Evolutionary conservation across 768 basidiomycete species (phyloP).

Genomic region (Auriculariales sp.): DNA sequence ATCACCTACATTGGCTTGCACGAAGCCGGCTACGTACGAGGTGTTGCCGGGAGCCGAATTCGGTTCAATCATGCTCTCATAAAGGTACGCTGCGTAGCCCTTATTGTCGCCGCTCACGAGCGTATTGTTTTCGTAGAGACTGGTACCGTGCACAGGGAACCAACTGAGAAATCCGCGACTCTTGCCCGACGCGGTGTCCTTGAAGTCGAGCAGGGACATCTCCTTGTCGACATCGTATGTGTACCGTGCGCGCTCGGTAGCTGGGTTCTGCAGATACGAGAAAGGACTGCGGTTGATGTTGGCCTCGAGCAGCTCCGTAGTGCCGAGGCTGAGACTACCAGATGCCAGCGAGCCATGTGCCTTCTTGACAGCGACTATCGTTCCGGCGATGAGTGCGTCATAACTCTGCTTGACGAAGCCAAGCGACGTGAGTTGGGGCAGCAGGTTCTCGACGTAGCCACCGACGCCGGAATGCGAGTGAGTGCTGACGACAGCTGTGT

Average conservation of each 20-base stretch:
- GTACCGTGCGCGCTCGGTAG: slow-evolving; percentile 50
- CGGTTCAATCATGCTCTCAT: slow-evolving; percentile 47
- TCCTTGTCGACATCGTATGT: slow-evolving; percentile 62
- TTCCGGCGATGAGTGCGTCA: slow-evolving; percentile 56
- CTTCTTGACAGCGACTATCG: slow-evolving; percentile 49
- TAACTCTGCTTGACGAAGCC: slow-evolving; percentile 63
- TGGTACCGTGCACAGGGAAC: slow-evolving; percentile 70
- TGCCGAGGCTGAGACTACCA: slow-evolving; percentile 49
- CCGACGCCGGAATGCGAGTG: slow-evolving; percentile 66
- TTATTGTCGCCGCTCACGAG: slow-evolving; percentile 74
- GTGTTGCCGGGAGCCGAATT: slow-evolving; percentile 49
- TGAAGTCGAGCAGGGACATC: slow-evolving; percentile 51
- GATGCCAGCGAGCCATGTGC: slow-evolving; percentile 48
- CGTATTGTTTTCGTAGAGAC: slow-evolving; percentile 71
- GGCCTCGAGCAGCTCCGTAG: slow-evolving; percentile 50
- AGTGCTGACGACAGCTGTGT: slow-evolving; percentile 62
- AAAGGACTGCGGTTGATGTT: slow-evolving; percentile 66
- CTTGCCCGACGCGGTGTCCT: slow-evolving; percentile 35
- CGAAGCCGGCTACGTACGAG: slow-evolving; percentile 60
- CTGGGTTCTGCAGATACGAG: slow-evolving; percentile 65
- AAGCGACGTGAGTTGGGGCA: slow-evolving; percentile 60
- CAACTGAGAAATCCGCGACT: slow-evolving; percentile 57
- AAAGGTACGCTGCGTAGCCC: slow-evolving; percentile 71
- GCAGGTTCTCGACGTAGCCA: slow-evolving; percentile 66
- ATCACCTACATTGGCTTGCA: slow-evolving; percentile 73